These are phyloP conservation scores for Calocybe cyanea DNA, from an alignment of 768 basidiomycete species.

Conservation along the genomic window DNA sequence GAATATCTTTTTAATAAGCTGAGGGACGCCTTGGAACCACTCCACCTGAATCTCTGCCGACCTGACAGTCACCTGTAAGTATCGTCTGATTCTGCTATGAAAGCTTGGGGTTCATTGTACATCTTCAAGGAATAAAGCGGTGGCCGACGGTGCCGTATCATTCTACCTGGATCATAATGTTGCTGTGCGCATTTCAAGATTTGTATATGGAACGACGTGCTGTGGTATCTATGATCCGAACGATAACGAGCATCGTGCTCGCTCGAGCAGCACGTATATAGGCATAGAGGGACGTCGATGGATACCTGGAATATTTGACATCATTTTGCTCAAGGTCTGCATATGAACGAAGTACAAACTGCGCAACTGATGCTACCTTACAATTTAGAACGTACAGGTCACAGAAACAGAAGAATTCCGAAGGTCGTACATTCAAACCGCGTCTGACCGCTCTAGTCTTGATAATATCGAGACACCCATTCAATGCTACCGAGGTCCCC, in stretches of 20 bases:
- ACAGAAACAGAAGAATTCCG: slow-evolving; percentile 11
- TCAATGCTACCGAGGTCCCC: slow-evolving; percentile 8
- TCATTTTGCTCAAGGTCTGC: slow-evolving; percentile 11
- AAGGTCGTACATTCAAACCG: slow-evolving; percentile 3
- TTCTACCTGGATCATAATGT: slow-evolving; percentile 43
- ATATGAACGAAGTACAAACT: not conserved
- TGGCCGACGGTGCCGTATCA: slow-evolving; percentile 40
- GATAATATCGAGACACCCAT: slow-evolving; percentile 7
- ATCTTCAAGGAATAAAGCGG: slow-evolving; percentile 35
- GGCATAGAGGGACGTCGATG: slow-evolving; percentile 7
- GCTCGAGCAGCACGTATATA: not conserved
- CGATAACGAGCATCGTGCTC: slow-evolving; percentile 16
- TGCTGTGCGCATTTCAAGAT: slow-evolving; percentile 32
- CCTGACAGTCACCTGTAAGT: slow-evolving; percentile 18
- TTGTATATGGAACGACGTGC: slow-evolving; percentile 30
- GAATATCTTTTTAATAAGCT: slow-evolving; percentile 37
- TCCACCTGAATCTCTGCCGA: slow-evolving; percentile 17
- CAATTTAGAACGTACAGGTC: slow-evolving; percentile 4
- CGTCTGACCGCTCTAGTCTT: not conserved
- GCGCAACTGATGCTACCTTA: not conserved
- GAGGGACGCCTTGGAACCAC: slow-evolving; percentile 15
- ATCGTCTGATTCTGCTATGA: not conserved
- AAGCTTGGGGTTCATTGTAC: not conserved
- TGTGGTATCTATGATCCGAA: slow-evolving; percentile 8
- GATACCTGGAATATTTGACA: slow-evolving; percentile 5